Evolutionary conservation across 83 land plant genomes (phyloP), one percentile per base, ranked within the genome.

Genomic region (Larix sibirica): DNA sequence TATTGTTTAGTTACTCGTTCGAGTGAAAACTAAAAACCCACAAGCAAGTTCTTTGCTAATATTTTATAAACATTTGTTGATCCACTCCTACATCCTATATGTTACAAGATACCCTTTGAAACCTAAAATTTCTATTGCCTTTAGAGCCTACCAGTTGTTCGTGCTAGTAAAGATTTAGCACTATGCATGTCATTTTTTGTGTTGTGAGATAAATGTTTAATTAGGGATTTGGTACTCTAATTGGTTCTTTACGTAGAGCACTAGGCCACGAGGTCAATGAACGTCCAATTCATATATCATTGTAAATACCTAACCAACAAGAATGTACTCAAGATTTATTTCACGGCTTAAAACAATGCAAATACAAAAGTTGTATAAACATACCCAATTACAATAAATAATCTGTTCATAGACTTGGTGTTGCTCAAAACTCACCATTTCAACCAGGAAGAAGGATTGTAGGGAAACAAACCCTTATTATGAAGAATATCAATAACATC

Each of bases 381-480:
- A 40, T 40, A 36, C 38, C 38, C 75, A 71, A 16, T 71, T 71
- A 36, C 40, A 40, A 38, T n/a, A 71, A 71, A 71, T 7, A 70
- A 38, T 17, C 42, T 71, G n/a, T 47, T 71, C 42, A 20, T 0
- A 71, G 54, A 40, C 54, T 40, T 40, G 24, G 8, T 42, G 42
- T 40, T 71, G 42, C 9, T 20, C 24, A 4, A 0, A 42, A 71
- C 76, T 71, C 38, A 71, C 76, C 76, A 50, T 40, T 71, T 71
- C 54, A 71, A 71, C 54, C 20, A 71, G 47, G 76, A 50, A 40
- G 76, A 71, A 18, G 76, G 76, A 42, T 71, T 71, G 50, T 71
- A 71, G 54, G 76, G 76, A 36, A 71, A 71, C 50, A 71, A 40
- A 12, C 8, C 76, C 54, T 71, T 71, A 42, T 40, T 71, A 20